Percentiles rank a stretch among this genome's conserved stretches.
Conservation (phyloP, 768 basidiomycete species). For the Amanita subjunquillea region DNA sequence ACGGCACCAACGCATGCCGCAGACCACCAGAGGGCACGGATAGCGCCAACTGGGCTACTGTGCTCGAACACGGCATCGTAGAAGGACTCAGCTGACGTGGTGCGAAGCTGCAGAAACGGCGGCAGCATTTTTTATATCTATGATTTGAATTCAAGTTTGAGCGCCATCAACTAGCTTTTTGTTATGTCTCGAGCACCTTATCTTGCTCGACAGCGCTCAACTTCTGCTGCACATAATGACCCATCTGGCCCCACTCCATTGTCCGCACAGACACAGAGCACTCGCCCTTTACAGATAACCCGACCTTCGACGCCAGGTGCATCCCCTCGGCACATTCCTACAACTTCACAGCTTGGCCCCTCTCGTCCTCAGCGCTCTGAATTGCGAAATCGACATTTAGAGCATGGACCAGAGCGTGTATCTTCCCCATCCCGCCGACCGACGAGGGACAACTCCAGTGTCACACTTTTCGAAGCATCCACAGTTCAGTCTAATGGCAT, state of each 20-base stretch:
- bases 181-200: constrained; percentile 48
- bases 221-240: constrained; percentile 35
- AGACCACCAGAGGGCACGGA: constrained; percentile 48
- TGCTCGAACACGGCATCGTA: constrained; percentile 28
- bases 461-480: constrained; percentile 33
- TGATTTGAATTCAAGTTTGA: neutral
- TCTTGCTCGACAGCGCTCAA: neutral
- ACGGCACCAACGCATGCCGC: constrained; percentile 12
- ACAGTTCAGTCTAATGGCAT: neutral
- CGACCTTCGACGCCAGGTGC: constrained; percentile 39
- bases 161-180: neutral
- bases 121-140: constrained; percentile 14
- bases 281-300: constrained; percentile 51
- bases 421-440: constrained; percentile 34
- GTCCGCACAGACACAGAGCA: constrained; percentile 25
- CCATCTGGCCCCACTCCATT: constrained; percentile 24
- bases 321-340: constrained; percentile 26
- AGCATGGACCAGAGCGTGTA: constrained; percentile 38
- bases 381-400: constrained; percentile 43
- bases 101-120: constrained; percentile 18
- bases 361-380: constrained; percentile 62
- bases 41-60: constrained; percentile 23
- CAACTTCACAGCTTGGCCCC: constrained; percentile 39
- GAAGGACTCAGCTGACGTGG: constrained; percentile 5
- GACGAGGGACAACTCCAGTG: constrained; percentile 42